Base-by-base conservation (phyloP, 257 asterid species). In the Solanum lignicaule region DNA sequence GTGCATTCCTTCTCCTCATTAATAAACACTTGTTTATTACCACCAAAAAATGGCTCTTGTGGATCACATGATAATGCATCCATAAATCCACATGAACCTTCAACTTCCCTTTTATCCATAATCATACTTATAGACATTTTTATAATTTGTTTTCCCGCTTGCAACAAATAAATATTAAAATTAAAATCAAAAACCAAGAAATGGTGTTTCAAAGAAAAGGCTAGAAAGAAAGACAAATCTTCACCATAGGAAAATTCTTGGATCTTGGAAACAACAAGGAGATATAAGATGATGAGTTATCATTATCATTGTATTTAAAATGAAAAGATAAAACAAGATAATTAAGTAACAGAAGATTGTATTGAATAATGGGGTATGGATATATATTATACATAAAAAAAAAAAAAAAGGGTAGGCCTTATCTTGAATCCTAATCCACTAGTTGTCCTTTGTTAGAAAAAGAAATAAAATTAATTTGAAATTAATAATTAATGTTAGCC, bases 351-450 rank as follows among this genome's bases (percentile, higher is more conserved):
- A 46, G 66, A 78, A 87, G 88, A 83, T 84, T 86, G 89, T 75
- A 90, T 87, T 87, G 93, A 90, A 93, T 93, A 92, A 83, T 88
- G 82, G 76, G 38, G 20, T 13, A 68, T 71, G 79, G 2, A 72
- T 72, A 18, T 32, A 3, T 31, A 31, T 3, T 52, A 16, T 18
- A 27, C 87, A 69, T 31, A 87, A n/a, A 2, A 71, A 88, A 83
- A 2, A 71, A 88, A 83, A 52, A 83, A 85, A 91, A 83, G 83
- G 39, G 74, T 91, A 85, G 97, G 95, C 92, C 98, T 95, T 95
- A 95, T 94, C 98, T 92, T 89, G 82, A 86, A 90, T 91, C 89
- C 90, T 88, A 92, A 88, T 93, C 96, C 93, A 91, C 90, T 88
- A 85, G 89, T 71, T 89, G 79, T 88, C 90, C 87, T 90, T 88